Percentiles rank a stretch among this genome's conserved stretches.
Conservation (phyloP, 306 rosid genomes). For the Quercus variabilis region DNA sequence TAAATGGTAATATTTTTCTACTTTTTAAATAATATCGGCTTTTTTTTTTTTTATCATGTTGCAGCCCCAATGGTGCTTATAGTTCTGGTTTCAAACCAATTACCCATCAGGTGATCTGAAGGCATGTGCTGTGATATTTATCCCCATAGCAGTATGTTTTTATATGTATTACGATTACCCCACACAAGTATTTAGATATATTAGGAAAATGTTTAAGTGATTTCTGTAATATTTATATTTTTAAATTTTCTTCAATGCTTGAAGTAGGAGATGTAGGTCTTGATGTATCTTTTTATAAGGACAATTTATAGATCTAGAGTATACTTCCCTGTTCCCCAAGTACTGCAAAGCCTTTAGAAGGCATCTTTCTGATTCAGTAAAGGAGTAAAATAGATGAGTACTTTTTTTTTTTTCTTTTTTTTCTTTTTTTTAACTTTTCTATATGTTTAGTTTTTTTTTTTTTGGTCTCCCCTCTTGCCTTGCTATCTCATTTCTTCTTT, state of each 20-base stretch:
- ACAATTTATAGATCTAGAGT: neutral
- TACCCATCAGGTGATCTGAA: conserved; percentile 95
- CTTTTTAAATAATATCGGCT: conserved; percentile 13
- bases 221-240: neutral
- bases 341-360: neutral
- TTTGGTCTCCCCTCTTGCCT: neutral
- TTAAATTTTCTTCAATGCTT: neutral
- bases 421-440: neutral
- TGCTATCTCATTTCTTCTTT: neutral
- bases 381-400: neutral
- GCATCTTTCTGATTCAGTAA: neutral
- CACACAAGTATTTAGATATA: neutral
- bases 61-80: conserved; percentile 96
- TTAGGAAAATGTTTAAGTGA: neutral
- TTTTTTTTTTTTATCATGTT: conserved; percentile 11
- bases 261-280: neutral
- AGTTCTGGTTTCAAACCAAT: conserved; percentile 96
- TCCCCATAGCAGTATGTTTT: neutral
- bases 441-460: neutral
- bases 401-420: neutral
- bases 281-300: neutral
- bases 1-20: neutral
- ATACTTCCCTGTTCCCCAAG: neutral
- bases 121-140: conserved; percentile 38
- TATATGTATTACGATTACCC: neutral